Base-by-base conservation (phyloP, 768 basidiomycete species). In the Phylloporus rhodoxanthus region DNA sequence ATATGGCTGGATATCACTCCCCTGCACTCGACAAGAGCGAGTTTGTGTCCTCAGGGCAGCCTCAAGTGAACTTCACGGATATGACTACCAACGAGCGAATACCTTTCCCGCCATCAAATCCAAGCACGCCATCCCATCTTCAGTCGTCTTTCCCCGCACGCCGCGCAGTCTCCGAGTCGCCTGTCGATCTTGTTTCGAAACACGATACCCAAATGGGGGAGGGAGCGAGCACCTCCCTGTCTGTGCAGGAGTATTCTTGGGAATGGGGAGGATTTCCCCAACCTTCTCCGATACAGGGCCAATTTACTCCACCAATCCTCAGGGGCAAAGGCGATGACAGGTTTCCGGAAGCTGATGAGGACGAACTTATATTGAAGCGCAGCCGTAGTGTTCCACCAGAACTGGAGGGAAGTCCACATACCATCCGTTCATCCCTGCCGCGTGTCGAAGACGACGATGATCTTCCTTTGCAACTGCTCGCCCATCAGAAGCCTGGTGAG, bases 211-310 rank as follows among this genome's bases (percentile, higher is more conserved):
- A 47, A 21, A 17, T 43, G 8, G 8, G 34, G 13, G 52, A 61
- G 17, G 50, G 37, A 38, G 50, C 30, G 43, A 34, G n/a, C 17
- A 1, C 41, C 29, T 43, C 63, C 11, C 41, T 68, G 17, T 64
- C 62, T 4, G 59, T 75, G 3, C 82, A 81, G 48, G 85, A 89
- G 61, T 92, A 92, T 59, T 87, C 87, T 6, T 94, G 92, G 92
- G 93, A 94, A 57, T 94, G 92, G 91, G 91, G 91, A 23, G 82
- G 78, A 17, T 89, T 94, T 59, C 93, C 91, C 25, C 85, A 84
- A 54, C 85, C 81, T 20, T 87, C 88, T 4, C 85, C 86, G 1
- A 68, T 81, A 57, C 77, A 76, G 46, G 54, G 76, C 0, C 70
- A 76, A 10, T 83, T 84, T 58, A 42, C 57, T 13, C 40, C 55